Evolutionary conservation across 1,139 yeast species (phyloP).

Genomic region (Kodamaea sp.): DNA sequence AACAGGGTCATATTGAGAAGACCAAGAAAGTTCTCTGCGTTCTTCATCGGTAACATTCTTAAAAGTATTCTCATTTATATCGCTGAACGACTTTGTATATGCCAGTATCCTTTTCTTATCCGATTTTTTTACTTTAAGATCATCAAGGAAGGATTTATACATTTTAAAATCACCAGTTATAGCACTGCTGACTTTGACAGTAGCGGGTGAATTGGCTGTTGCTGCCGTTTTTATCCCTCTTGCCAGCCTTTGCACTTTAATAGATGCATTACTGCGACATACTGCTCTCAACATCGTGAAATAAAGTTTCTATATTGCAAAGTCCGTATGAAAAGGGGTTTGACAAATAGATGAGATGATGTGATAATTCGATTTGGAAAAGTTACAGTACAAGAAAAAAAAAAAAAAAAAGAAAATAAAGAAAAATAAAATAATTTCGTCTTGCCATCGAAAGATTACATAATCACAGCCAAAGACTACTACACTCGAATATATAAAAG

Average conservation of each 20-base stretch:
- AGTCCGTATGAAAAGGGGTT: no score
- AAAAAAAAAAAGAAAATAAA: no score
- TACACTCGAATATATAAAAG: no score
- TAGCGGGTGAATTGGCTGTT: slow-evolving; percentile 1
- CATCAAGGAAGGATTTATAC: slow-evolving; percentile 15
- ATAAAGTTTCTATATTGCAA: no score
- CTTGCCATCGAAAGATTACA: no score
- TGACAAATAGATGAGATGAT: no score
- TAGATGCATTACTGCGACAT: slow-evolving; percentile 5
- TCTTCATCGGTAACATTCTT: slow-evolving; percentile 18
- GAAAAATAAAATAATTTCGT: no score
- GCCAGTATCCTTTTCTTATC: slow-evolving; percentile 7
- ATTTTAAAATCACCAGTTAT: slow-evolving; percentile 10
- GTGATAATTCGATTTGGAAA: no score
- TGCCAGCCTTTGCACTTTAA: not conserved
- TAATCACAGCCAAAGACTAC: no score
- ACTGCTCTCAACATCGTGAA: slow-evolving; percentile 5
- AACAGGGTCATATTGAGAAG: slow-evolving; percentile 42
- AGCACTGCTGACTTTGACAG: not conserved
- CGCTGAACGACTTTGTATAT: slow-evolving; percentile 22
- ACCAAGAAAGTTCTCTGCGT: slow-evolving; percentile 28
- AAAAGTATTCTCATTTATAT: slow-evolving; percentile 17
- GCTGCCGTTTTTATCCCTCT: slow-evolving; percentile 2
- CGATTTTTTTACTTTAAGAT: slow-evolving; percentile 7
- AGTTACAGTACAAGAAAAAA: no score